Conservation (phyloP, 306 rosid species). For the Quercus gilva region DNA sequence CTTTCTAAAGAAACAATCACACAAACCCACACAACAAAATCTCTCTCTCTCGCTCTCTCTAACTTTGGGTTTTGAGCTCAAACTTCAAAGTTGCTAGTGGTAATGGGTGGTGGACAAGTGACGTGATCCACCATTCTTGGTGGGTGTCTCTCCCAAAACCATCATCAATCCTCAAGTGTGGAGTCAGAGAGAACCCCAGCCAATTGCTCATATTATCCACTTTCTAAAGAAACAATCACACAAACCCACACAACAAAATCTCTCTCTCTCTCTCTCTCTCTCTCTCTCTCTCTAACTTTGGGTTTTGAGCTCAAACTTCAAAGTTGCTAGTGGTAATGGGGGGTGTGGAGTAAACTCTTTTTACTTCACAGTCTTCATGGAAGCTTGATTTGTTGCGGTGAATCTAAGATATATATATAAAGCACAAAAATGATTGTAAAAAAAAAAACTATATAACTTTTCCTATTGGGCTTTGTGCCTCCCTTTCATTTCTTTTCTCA, state of each 20-base stretch:
- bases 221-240: conserved; percentile 26
- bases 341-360: conserved; percentile 18
- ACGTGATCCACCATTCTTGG: too few species aligned
- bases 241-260: conserved; percentile 12
- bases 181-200: conserved; percentile 92
- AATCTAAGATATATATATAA: not conserved
- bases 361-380: conserved; percentile 29
- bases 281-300: conserved; percentile 42
- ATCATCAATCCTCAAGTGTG: conserved; percentile 84
- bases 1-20: too few species aligned
- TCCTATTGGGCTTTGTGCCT: conserved; percentile 64
- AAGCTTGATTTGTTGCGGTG: conserved; percentile 41
- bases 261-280: conserved; percentile 27
- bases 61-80: too few species aligned
- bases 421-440: not conserved
- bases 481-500: conserved; percentile 58
- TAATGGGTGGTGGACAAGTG: too few species aligned
- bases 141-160: conserved; percentile 54
- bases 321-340: conserved; percentile 37
- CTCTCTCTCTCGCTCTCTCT: too few species aligned
- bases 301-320: conserved; percentile 60
- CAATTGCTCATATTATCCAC: conserved; percentile 67
- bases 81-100: too few species aligned
- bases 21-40: too few species aligned
- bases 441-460: conserved; percentile 18